phyloP scores from a whole-genome alignment of 176 grass and related monocot genomes.

The Otatea glauca region DNA sequence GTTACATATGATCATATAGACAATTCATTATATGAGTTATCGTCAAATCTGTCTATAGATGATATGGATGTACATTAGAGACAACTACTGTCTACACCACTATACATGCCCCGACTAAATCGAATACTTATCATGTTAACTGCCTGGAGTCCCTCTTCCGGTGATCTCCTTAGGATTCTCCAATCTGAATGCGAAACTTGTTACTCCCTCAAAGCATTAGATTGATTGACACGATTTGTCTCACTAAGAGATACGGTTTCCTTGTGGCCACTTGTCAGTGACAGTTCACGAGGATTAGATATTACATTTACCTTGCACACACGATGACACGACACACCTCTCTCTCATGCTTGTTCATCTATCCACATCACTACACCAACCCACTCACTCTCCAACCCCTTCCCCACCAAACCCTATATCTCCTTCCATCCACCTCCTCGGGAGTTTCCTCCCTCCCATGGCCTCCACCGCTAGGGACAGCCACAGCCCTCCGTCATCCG shows the following conservation, averaged over 20 bases:
- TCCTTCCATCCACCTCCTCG: constrained; percentile 23
- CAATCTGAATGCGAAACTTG: not conserved
- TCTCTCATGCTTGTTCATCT: not conserved
- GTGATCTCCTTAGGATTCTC: constrained; percentile 43
- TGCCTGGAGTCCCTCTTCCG: not conserved
- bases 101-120: no score
- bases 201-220: not conserved
- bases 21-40: no score
- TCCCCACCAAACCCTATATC: constrained; percentile 34
- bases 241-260: not conserved
- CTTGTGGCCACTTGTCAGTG: not conserved
- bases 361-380: constrained; percentile 25
- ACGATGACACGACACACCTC: not conserved
- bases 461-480: constrained; percentile 26
- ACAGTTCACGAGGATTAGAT: not conserved
- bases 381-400: not conserved
- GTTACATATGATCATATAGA: no score
- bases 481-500: not conserved
- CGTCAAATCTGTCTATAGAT: no score
- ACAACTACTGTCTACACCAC: no score
- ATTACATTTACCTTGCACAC: not conserved
- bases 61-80: no score
- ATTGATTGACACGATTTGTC: not conserved
- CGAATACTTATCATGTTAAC: not conserved
- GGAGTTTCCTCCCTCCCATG: constrained; percentile 18